Conservation (phyloP, 768 basidiomycete species). For the Fomitopsis serialis region DNA sequence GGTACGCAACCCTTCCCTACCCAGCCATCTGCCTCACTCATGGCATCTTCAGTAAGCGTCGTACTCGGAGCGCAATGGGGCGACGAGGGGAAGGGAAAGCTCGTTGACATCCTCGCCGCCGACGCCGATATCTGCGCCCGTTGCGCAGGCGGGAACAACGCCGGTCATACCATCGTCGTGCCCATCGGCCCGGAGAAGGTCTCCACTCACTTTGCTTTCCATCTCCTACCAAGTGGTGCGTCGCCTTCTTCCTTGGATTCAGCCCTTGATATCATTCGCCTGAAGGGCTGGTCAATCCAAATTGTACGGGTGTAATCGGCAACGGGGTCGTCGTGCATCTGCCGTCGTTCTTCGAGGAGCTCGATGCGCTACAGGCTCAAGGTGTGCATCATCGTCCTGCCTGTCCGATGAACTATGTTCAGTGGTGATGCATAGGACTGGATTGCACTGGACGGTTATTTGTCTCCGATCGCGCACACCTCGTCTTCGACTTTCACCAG, state of each 20-base stretch:
- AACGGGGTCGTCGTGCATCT: slow-evolving; percentile 95
- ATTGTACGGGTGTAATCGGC: slow-evolving; percentile 84
- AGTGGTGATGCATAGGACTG: slow-evolving; percentile 50
- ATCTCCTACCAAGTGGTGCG: slow-evolving; percentile 89
- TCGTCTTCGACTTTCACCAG: slow-evolving; percentile 99
- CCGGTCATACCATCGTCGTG: slow-evolving; percentile 96
- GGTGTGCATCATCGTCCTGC: slow-evolving; percentile 39
- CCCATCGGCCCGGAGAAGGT: slow-evolving; percentile 61
- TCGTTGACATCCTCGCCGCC: slow-evolving; percentile 92
- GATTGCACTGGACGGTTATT: slow-evolving; percentile 81
- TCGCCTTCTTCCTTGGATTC: slow-evolving; percentile 4
- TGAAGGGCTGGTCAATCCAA: slow-evolving; percentile 73
- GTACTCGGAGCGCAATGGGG: slow-evolving; percentile 91
- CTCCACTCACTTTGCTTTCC: slow-evolving; percentile 89
- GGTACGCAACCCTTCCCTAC: background rate
- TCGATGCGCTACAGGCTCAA: slow-evolving; percentile 79
- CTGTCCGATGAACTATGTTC: slow-evolving; percentile 31
- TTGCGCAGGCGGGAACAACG: slow-evolving; percentile 98
- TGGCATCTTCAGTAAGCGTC: slow-evolving; percentile 44
- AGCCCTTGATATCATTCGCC: too few relatives aligned
- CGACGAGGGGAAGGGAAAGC: slow-evolving; percentile 92
- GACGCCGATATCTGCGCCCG: slow-evolving; percentile 90
- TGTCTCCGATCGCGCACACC: slow-evolving; percentile 92
- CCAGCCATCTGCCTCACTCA: background rate
- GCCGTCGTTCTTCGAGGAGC: slow-evolving; percentile 91